phyloP scores from a whole-genome alignment of 768 basidiomycete genomes.

The Rubroboletus satanas region DNA sequence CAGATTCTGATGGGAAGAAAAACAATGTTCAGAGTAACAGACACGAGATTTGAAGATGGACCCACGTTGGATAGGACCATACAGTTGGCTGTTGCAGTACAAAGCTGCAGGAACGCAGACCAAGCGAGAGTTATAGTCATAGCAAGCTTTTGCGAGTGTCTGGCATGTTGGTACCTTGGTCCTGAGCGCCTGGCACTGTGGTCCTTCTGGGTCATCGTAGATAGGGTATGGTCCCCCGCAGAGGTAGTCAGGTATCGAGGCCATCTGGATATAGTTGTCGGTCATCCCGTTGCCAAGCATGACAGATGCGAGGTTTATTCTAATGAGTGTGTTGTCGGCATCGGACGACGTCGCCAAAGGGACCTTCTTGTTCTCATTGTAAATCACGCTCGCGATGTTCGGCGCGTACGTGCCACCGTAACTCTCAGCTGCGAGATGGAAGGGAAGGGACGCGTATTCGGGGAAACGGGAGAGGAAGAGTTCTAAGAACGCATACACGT shows the following conservation, averaged over 20 bases:
- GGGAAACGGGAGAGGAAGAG: constrained; percentile 77
- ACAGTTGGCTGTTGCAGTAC: constrained; percentile 77
- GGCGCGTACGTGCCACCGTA: constrained; percentile 81
- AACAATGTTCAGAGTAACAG: neutral
- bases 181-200: constrained; percentile 60
- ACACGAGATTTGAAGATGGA: constrained; percentile 3
- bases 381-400: constrained; percentile 78
- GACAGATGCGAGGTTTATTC: constrained; percentile 79
- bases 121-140: constrained; percentile 54
- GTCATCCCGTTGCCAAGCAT: constrained; percentile 88
- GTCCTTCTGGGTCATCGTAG: constrained; percentile 64
- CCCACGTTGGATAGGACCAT: constrained; percentile 67
- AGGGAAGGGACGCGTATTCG: constrained; percentile 62
- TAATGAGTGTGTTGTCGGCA: constrained; percentile 43
- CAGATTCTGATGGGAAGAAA: constrained; percentile 44
- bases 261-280: constrained; percentile 79
- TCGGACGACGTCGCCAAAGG: constrained; percentile 39
- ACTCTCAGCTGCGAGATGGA: constrained; percentile 80
- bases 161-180: constrained; percentile 72
- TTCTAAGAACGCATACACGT: constrained; percentile 83
- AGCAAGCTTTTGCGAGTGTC: constrained; percentile 67
- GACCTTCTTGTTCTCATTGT: constrained; percentile 69
- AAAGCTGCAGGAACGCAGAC: constrained; percentile 69
- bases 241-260: constrained; percentile 74
- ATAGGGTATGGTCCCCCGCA: constrained; percentile 82